Base-by-base conservation (phyloP, 805 yeast genomes). In the Metschnikowia proteae region DNA sequence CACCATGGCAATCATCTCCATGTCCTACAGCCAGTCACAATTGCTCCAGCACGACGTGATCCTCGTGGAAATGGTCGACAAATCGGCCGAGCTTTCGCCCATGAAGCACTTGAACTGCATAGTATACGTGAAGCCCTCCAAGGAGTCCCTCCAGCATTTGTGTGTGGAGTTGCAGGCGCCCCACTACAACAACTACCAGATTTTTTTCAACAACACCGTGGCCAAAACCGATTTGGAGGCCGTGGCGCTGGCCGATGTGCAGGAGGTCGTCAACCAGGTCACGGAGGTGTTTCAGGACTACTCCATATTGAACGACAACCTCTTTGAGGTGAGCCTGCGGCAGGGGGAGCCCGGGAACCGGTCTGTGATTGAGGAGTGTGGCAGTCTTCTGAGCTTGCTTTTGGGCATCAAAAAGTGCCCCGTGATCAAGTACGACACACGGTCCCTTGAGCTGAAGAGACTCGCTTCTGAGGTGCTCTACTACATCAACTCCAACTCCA, bases 221-320 rank as follows among this genome's bases (percentile, higher is more conserved):
- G 75, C 81, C 45, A 94, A 92, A 67, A 73, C 83, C 26, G 86
- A 88, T 54, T 65, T 94, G 56, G 99, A 94, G 63, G 75, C 87
- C 44, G 63, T 94, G 41, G 98, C 99, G 0, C 96, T 89, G 64
- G 79, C 88, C 3, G 99, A 94, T 65, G 94, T 88, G 60, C 74
- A 83, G 59, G 98, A 92, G 62, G 81, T 82, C 7, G 86, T 94
- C 7, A 70, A 76, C 4, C 79, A 79, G 50, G 89, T 94, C 4
- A 82, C 85, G 45, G 99, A 94, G 61, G 62, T 91, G 35, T 94
- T 89, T 62, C 87, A 84, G 57, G 97, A 94, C 65, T 91, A 85
- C 62, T 74, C 81, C 53, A 82, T 88, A 6, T 67, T 92, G 46
- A 88, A 88, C 64, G 74, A 74, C 50, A 86, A 87, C 57, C 67